Conservation (phyloP, 176 grass and related monocot species). For the Avena atlantica region DNA sequence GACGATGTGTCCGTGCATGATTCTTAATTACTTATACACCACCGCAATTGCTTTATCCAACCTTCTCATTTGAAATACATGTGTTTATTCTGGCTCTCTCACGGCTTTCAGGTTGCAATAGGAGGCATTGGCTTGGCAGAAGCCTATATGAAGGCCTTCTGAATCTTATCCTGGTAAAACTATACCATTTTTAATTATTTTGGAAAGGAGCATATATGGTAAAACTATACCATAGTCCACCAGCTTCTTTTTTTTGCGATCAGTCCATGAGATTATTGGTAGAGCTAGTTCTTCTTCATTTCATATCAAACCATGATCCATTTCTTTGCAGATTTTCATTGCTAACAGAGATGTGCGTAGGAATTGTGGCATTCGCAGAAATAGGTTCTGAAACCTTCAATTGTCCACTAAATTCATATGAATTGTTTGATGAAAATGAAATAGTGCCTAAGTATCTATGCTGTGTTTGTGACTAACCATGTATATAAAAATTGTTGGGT, state of each 20-base stretch:
- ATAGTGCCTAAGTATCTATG: background rate
- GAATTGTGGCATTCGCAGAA: background rate
- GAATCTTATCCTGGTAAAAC: conserved; percentile 17
- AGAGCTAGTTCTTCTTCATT: background rate
- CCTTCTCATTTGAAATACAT: background rate
- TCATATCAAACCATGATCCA: background rate
- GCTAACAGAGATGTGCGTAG: conserved; percentile 7
- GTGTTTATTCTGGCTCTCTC: background rate
- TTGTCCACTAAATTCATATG: background rate
- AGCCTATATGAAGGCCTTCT: conserved; percentile 9
- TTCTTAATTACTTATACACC: background rate
- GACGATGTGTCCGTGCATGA: background rate
- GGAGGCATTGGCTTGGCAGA: conserved; percentile 13
- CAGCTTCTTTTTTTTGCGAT: no score
- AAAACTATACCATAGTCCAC: background rate
- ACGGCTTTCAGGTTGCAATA: background rate
- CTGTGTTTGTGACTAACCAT: background rate
- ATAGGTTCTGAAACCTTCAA: background rate
- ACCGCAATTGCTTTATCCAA: background rate
- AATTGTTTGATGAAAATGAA: background rate
- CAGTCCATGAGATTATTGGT: background rate
- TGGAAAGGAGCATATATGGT: background rate
- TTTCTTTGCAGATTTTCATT: conserved; percentile 8
- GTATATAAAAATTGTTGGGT: background rate
- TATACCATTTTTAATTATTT: background rate